A percentile compares a stretch with the other conserved stretches of the same genome.
Conservation (phyloP, 1,284 basidiomycete species). For the Fomitopsis pinicola region DNA sequence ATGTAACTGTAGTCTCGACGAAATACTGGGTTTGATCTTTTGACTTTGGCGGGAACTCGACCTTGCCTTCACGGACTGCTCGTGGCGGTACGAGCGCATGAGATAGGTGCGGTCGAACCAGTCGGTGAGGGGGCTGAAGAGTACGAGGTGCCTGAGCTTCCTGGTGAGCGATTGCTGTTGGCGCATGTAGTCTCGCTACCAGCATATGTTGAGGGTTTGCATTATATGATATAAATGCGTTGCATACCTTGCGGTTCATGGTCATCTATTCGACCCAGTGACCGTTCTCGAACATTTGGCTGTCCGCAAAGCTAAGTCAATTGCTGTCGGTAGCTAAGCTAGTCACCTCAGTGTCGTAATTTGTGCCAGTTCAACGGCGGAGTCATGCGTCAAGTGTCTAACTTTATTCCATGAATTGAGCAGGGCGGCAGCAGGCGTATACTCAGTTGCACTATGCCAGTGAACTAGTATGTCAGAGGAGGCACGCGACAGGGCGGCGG, state of each 20-base stretch:
- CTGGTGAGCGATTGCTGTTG: not conserved
- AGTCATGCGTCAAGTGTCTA: too few relatives aligned
- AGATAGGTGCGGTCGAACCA: not conserved
- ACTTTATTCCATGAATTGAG: too few relatives aligned
- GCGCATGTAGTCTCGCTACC: not conserved
- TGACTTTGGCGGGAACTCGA: not conserved
- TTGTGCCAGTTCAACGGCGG: too few relatives aligned
- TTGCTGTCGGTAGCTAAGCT: too few relatives aligned
- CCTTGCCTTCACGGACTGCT: not conserved
- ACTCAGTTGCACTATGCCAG: too few relatives aligned
- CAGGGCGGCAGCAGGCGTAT: too few relatives aligned
- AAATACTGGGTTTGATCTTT: not conserved
- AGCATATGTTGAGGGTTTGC: too few relatives aligned
- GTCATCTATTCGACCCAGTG: not conserved
- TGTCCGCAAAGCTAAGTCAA: not conserved
- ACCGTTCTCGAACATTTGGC: not conserved
- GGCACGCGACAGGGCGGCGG: too few relatives aligned
- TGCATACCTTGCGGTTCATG: not conserved
- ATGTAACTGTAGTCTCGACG: not conserved
- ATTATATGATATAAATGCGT: too few relatives aligned
- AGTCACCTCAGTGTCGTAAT: too few relatives aligned
- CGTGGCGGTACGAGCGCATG: not conserved
- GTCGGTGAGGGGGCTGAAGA: not conserved
- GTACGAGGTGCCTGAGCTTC: not conserved
- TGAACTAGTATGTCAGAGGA: too few relatives aligned